These are phyloP conservation scores for Mycena galopus DNA, from an alignment of 768 basidiomycete species.

Conservation along the genomic window DNA sequence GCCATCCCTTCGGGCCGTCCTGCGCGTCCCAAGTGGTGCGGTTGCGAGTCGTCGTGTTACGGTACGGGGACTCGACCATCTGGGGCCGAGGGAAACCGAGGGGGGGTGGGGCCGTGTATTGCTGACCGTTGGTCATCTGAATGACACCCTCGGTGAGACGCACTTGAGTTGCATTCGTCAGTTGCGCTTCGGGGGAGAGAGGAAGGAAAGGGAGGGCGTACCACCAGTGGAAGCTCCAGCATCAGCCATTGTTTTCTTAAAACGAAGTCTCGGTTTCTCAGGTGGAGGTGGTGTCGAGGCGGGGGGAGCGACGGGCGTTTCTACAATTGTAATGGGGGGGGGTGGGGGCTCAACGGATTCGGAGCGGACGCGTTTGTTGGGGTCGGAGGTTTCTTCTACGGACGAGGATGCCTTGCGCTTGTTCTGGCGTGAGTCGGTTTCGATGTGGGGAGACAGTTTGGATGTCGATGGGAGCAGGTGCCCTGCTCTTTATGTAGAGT, in stretches of 20 bases:
- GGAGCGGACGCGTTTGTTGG: not conserved
- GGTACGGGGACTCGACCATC: no score
- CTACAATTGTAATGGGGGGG: not conserved
- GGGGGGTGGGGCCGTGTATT: not conserved
- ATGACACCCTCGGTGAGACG: not conserved
- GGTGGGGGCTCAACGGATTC: not conserved
- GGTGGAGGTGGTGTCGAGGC: not conserved
- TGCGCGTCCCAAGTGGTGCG: not conserved
- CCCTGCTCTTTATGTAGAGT: no score
- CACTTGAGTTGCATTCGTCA: not conserved
- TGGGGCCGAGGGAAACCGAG: not conserved
- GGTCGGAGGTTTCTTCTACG: not conserved
- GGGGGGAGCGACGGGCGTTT: not conserved
- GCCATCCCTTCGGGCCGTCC: not conserved
- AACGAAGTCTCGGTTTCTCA: not conserved
- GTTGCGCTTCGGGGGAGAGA: not conserved
- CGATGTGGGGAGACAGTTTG: not conserved
- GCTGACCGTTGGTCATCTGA: slow-evolving; percentile 3
- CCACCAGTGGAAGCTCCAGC: not conserved
- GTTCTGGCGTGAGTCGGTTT: not conserved
- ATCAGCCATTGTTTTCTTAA: not conserved
- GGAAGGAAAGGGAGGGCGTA: not conserved
- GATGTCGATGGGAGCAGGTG: no score
- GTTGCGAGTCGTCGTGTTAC: slow-evolving; percentile 5
- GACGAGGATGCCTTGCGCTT: not conserved